phyloP scores from a whole-genome alignment of 2,329 filamentous ascomycete genomes.

The Fusarium penzigii region DNA sequence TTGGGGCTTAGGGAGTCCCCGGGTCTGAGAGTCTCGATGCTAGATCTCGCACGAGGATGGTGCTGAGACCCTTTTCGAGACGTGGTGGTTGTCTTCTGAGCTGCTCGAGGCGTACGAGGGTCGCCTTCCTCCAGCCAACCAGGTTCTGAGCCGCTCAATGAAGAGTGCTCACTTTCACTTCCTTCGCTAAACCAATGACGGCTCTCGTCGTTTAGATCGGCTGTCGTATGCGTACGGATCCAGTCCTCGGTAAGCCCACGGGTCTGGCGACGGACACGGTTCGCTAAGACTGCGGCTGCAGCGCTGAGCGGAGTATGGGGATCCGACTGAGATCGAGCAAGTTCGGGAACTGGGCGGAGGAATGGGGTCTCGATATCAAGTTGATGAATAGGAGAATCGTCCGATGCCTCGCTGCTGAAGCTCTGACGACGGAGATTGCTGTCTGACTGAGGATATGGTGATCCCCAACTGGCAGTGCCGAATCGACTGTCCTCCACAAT shows the following conservation, averaged over 20 bases:
- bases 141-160: conserved; percentile 66
- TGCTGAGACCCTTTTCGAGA: conserved; percentile 38
- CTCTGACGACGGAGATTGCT: conserved; percentile 51
- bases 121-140: conserved; percentile 54
- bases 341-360: conserved; percentile 55
- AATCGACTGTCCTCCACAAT: conserved; percentile 44
- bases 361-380: conserved; percentile 64
- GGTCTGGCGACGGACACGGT: conserved; percentile 59
- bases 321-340: conserved; percentile 34
- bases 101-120: conserved; percentile 49
- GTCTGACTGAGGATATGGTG: conserved; percentile 75
- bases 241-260: conserved; percentile 77
- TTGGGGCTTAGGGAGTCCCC: conserved; percentile 29
- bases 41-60: conserved; percentile 51
- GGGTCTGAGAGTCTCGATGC: conserved; percentile 56
- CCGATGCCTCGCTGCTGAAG: conserved; percentile 59
- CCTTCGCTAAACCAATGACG: conserved; percentile 81
- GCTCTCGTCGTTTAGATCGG: conserved; percentile 64
- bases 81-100: conserved; percentile 19
- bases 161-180: conserved; percentile 72
- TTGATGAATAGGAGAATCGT: conserved; percentile 62
- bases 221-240: conserved; percentile 82
- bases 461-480: conserved; percentile 85
- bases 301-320: conserved; percentile 45
- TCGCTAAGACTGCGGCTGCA: conserved; percentile 63